phyloP scores from a whole-genome alignment of 1,284 basidiomycete genomes.

The Leccinum fuscescens region DNA sequence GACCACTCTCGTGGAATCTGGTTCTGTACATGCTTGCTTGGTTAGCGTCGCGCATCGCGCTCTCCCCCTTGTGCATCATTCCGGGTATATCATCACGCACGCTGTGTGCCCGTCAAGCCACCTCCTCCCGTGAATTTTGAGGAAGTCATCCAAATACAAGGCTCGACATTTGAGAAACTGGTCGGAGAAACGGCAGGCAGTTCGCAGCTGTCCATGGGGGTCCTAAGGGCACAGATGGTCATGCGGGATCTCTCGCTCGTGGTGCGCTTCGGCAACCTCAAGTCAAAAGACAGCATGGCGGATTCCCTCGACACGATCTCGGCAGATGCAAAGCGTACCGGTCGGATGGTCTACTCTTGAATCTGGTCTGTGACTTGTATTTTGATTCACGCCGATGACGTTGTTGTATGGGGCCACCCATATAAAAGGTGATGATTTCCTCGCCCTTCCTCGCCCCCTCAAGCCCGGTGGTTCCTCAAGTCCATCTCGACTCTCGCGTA shows the following conservation, averaged over 20 bases:
- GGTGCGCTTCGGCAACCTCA: slow-evolving; percentile 59
- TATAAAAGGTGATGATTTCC: slow-evolving; percentile 14
- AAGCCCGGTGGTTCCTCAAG: slow-evolving; percentile 20
- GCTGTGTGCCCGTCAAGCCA: slow-evolving; percentile 35
- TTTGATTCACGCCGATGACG: slow-evolving; percentile 11
- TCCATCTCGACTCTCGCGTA: slow-evolving; percentile 5
- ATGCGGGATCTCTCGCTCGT: slow-evolving; percentile 61
- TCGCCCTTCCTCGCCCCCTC: not conserved
- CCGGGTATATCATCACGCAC: slow-evolving; percentile 52
- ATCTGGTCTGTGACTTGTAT: slow-evolving; percentile 1
- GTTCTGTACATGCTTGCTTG: slow-evolving; percentile 50
- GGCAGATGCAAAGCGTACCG: slow-evolving; percentile 53
- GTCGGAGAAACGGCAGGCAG: slow-evolving; percentile 56
- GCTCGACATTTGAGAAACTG: slow-evolving; percentile 58
- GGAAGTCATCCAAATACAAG: slow-evolving; percentile 55
- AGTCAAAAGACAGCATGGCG: slow-evolving; percentile 55
- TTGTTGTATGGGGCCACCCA: not conserved
- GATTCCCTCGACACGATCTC: slow-evolving; percentile 51
- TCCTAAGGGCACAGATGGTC: slow-evolving; percentile 75
- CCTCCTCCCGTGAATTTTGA: slow-evolving; percentile 51
- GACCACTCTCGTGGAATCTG: slow-evolving; percentile 54
- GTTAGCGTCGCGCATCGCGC: slow-evolving; percentile 41
- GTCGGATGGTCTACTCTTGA: slow-evolving; percentile 6
- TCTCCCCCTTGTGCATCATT: slow-evolving; percentile 58
- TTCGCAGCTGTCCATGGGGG: slow-evolving; percentile 57